A percentile compares a stretch with the other conserved stretches of the same genome.
These are phyloP conservation scores for Cydonia oblonga DNA, from an alignment of 331 rosid genomes.

Conservation along the genomic window DNA sequence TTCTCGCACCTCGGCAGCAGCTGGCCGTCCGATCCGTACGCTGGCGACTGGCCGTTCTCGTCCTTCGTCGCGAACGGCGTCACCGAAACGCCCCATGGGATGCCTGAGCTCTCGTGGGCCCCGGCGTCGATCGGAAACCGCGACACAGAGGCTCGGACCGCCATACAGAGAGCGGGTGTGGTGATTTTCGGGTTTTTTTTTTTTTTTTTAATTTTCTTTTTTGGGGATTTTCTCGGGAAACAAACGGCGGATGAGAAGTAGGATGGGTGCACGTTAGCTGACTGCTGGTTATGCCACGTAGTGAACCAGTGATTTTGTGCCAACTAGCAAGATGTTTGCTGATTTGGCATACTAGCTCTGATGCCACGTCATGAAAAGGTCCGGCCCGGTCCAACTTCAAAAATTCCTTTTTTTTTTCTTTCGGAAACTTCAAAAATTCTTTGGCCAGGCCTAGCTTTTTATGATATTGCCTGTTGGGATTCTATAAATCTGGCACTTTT, in stretches of 20 bases:
- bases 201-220: neutral
- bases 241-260: neutral
- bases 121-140: slow-evolving; percentile 75
- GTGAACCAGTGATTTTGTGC: neutral
- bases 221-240: slow-evolving; percentile 3
- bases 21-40: slow-evolving; percentile 61
- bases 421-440: neutral
- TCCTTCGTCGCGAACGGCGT: slow-evolving; percentile 65
- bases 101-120: slow-evolving; percentile 80
- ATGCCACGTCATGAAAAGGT: neutral
- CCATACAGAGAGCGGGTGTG: slow-evolving; percentile 28
- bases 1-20: slow-evolving; percentile 79
- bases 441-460: neutral
- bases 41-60: slow-evolving; percentile 54
- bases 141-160: slow-evolving; percentile 73
- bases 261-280: neutral
- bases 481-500: too few relatives aligned
- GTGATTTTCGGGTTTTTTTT: neutral
- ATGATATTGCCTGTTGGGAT: too few relatives aligned
- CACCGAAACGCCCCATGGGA: slow-evolving; percentile 86
- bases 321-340: neutral
- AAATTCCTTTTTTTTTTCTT: too few relatives aligned
- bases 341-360: too few relatives aligned
- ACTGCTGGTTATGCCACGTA: slow-evolving; percentile 5
- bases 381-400: neutral